Conservation (phyloP, 169 alveolate genomes). For the Eimeria tenella region DNA sequence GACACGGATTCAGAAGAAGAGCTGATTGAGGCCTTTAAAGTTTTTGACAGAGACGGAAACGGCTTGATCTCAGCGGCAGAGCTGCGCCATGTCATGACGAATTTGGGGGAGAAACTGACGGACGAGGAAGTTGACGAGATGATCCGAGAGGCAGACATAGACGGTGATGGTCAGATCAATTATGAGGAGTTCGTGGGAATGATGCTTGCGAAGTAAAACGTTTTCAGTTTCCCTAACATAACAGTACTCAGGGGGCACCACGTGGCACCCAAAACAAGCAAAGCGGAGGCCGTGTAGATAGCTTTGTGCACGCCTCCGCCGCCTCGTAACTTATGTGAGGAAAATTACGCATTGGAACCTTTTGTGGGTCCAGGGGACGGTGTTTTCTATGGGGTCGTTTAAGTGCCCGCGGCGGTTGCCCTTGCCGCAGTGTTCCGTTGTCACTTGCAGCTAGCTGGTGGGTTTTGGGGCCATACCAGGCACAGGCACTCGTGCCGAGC, state of each 20-base stretch:
- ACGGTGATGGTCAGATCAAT: conserved; percentile 99
- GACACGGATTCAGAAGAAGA: conserved; percentile 99
- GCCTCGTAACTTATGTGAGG: neutral
- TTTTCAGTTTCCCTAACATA: neutral
- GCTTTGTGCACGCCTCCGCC: neutral
- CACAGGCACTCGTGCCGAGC: conserved; percentile 43
- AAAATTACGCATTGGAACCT: neutral
- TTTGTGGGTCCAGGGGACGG: neutral
- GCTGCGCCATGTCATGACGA: conserved; percentile 99
- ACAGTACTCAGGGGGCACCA: conserved; percentile 33
- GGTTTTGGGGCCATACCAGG: conserved; percentile 8
- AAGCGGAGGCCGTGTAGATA: conserved; percentile 37
- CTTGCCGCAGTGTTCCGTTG: conserved; percentile 58
- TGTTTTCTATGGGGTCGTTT: neutral
- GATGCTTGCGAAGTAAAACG: conserved; percentile 96
- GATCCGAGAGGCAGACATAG: conserved; percentile 99
- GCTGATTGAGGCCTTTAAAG: conserved; percentile 98
- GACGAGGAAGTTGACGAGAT: conserved; percentile 99
- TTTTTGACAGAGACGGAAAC: conserved; percentile 98
- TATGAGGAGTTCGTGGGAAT: conserved; percentile 98
- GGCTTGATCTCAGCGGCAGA: conserved; percentile 99
- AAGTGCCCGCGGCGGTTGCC: conserved; percentile 8
- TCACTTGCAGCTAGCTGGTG: conserved; percentile 42
- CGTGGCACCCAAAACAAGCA: conserved; percentile 22
- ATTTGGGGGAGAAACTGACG: conserved; percentile 98